phyloP scores from a whole-genome alignment of 2,329 filamentous ascomycete species.

The Fusarium hainanense region DNA sequence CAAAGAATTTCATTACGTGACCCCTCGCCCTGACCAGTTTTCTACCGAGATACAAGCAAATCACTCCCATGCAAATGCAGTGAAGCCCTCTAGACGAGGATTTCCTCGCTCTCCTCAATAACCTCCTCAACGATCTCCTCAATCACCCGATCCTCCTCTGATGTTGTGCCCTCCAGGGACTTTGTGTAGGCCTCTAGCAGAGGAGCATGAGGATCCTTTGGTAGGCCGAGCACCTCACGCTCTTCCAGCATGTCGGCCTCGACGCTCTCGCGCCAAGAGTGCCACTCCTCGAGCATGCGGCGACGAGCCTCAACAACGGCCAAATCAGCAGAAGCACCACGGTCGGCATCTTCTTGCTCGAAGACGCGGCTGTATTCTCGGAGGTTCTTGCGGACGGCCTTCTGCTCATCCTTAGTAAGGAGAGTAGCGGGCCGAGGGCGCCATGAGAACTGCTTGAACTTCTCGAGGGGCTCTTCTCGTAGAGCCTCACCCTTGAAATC shows the following conservation, averaged over 20 bases:
- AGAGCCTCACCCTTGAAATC: constrained; percentile 93
- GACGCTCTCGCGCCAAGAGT: constrained; percentile 80
- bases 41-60: constrained; percentile 51
- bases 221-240: constrained; percentile 73
- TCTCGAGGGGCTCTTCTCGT: constrained; percentile 90
- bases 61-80: constrained; percentile 47
- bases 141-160: constrained; percentile 80
- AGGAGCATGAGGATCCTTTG: constrained; percentile 71
- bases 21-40: constrained; percentile 48
- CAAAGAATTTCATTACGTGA: constrained; percentile 51
- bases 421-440: constrained; percentile 91
- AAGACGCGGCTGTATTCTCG: constrained; percentile 96
- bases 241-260: constrained; percentile 79
- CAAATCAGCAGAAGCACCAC: constrained; percentile 91
- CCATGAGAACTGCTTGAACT: constrained; percentile 98
- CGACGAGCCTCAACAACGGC: constrained; percentile 91
- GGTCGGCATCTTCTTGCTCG: constrained; percentile 93
- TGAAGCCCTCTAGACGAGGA: constrained; percentile 56
- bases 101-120: constrained; percentile 85
- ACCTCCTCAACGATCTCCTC: constrained; percentile 92
- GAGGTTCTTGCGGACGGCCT: constrained; percentile 97
- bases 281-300: constrained; percentile 87
- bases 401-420: constrained; percentile 96
- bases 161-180: constrained; percentile 63
- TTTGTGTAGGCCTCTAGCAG: constrained; percentile 68